Base-by-base conservation (phyloP, 192 early-diverging fungal genomes). In the Backusella tarrabulga region DNA sequence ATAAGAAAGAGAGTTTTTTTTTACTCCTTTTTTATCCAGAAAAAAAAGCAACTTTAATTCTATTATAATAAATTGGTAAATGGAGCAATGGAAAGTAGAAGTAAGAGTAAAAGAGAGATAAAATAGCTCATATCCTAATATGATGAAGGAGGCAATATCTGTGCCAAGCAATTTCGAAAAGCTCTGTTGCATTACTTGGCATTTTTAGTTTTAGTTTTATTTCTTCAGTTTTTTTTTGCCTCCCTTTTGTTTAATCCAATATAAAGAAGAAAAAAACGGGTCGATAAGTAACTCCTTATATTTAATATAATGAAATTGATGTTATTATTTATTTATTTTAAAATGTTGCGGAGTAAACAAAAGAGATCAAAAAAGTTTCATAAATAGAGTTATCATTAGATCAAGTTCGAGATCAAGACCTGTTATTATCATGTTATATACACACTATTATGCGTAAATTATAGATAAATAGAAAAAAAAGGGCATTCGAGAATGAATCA, bases 91-190 rank as follows among this genome's bases (percentile, higher is more conserved):
- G 38, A 40, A 40, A 40, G 38, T 11, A 12, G 2, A 32, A 1
- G 29, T 32, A 32, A 32, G 29, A 32, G 32, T 3, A 3, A 32
- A 2, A 32, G 1, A 54, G 52, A 54, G 9, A 56, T 21, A 56
- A 56, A 23, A 56, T 56, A 56, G 54, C 21, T 56, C 19, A 56
- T 26, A 56, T 21, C 54, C 54, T 21, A 56, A 56, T 56, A n/a
- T 21, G 21, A 56, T 56, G 54, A 56, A 56, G 54, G 54, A 56
- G 54, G 42, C 42, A 21, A 56, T 56, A 56, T 23, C 54, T 56
- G 54, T n/a, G 54, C 54, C 54, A 56, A 56, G 54, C 54, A 56
- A 56, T 56, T 56, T 56, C 23, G 54, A 56, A 56, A 56, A 56
- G 26, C 54, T 56, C 54, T 56, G 54, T 56, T 56, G 52, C 52